Evolutionary conservation across 768 basidiomycete species (phyloP).

Genomic region (Lactarius indigo): DNA sequence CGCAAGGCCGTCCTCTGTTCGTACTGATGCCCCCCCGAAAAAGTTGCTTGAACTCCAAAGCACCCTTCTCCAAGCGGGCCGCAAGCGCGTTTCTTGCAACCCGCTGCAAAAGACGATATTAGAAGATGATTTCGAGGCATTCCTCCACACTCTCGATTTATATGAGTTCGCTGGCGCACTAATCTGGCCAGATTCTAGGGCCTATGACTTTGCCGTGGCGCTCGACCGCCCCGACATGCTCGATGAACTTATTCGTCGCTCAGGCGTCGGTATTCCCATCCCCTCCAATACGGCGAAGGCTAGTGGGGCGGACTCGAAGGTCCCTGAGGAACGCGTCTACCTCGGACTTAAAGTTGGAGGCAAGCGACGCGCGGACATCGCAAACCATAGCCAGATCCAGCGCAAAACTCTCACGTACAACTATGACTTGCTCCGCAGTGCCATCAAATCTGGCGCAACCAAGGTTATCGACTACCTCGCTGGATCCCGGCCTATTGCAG

Average conservation of each 20-base stretch:
- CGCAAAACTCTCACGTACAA: neutral
- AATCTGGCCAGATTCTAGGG: conserved; percentile 27
- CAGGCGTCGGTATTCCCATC: conserved; percentile 36
- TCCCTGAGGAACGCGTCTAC: conserved; percentile 40
- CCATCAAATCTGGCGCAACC: conserved; percentile 9
- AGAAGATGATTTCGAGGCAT: conserved; percentile 49
- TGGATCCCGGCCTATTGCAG: conserved; percentile 43
- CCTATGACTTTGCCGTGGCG: conserved; percentile 27
- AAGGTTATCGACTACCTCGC: conserved; percentile 47
- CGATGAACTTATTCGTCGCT: conserved; percentile 54
- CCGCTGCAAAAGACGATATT: conserved; percentile 38
- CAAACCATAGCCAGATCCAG: conserved; percentile 26
- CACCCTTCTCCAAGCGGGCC: conserved; percentile 6
- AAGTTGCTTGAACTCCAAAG: conserved; percentile 32
- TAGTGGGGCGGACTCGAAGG: conserved; percentile 32
- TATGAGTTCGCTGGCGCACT: conserved; percentile 36
- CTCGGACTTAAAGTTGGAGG: conserved; percentile 61
- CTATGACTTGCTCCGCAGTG: conserved; percentile 8
- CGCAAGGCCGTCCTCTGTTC: conserved; percentile 43
- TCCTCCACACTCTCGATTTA: conserved; percentile 44
- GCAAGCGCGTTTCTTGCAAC: conserved; percentile 16
- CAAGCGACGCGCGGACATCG: conserved; percentile 55
- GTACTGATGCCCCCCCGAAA: conserved; percentile 39
- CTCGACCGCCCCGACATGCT: conserved; percentile 50
- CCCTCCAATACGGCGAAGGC: conserved; percentile 31